These are phyloP conservation scores for Solanum pennellii DNA, from an alignment of 257 asterid genomes.

Conservation along the genomic window DNA sequence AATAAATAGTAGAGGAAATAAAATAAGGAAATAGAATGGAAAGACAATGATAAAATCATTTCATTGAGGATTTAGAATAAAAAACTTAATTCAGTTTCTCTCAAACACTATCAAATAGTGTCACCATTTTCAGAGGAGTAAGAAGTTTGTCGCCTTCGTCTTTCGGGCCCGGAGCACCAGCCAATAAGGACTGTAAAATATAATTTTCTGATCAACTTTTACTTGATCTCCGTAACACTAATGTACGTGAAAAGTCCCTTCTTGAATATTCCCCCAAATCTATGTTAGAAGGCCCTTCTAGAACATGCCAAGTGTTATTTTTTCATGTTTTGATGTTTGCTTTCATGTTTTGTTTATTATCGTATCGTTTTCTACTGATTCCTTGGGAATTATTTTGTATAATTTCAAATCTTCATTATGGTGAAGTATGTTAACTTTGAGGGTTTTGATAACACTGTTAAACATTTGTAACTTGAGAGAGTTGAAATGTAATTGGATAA, in stretches of 20 bases:
- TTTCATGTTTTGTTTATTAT: not conserved
- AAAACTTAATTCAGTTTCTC: constrained; percentile 23
- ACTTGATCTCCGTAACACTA: constrained; percentile 5
- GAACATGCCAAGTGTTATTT: constrained; percentile 4
- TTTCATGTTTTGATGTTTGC: not conserved
- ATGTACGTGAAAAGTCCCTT: constrained; percentile 9
- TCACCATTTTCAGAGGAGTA: constrained; percentile 3
- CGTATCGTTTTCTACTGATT: not conserved
- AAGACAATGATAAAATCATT: not conserved
- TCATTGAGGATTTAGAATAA: constrained; percentile 3
- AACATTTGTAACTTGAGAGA: not conserved
- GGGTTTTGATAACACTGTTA: not conserved
- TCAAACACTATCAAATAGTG: not conserved
- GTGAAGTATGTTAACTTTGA: not conserved
- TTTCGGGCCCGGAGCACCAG: constrained; percentile 4
- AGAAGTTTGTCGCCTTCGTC: not conserved
- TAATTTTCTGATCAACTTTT: constrained; percentile 33
- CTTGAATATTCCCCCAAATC: constrained; percentile 1
- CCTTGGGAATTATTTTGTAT: not conserved
- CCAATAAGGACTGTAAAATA: constrained; percentile 47
- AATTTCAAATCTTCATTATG: not conserved
- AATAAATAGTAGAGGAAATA: not conserved
- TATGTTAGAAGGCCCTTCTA: constrained; percentile 10
- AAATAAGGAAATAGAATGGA: not conserved
- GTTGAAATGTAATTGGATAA: not conserved